Percentiles rank a stretch among this genome's conserved stretches.
Conservation (phyloP, 805 yeast genomes). For the Yamadazyma sp. region DNA sequence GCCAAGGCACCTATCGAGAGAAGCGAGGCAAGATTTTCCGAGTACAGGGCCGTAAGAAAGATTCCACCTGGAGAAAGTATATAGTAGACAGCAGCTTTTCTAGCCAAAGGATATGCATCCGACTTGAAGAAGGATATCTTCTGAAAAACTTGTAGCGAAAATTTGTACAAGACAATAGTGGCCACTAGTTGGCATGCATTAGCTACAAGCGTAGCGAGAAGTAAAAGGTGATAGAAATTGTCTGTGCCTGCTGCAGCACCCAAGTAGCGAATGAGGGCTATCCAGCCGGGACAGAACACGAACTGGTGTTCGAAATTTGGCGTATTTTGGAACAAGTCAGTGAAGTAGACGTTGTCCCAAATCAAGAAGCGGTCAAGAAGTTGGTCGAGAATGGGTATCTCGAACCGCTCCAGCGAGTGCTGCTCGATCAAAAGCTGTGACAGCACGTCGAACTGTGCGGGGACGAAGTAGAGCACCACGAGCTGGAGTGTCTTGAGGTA, state of each 20-base stretch:
- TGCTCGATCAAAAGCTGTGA: slow-evolving; percentile 33
- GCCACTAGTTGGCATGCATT: slow-evolving; percentile 54
- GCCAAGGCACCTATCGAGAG: slow-evolving; percentile 57
- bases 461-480: slow-evolving; percentile 36
- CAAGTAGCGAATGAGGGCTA: slow-evolving; percentile 41
- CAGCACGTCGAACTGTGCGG: slow-evolving; percentile 52
- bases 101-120: slow-evolving; percentile 19
- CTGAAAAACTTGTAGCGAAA: slow-evolving; percentile 42
- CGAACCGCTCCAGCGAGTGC: neutral
- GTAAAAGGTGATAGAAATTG: slow-evolving; percentile 45
- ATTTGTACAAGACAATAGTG: slow-evolving; percentile 46
- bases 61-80: slow-evolving; percentile 78
- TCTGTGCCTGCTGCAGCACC: slow-evolving; percentile 14
- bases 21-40: slow-evolving; percentile 71
- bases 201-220: slow-evolving; percentile 49
- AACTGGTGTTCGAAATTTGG: slow-evolving; percentile 80
- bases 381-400: neutral
- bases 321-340: slow-evolving; percentile 52
- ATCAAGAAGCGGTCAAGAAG: slow-evolving; percentile 55
- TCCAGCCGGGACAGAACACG: slow-evolving; percentile 85
- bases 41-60: slow-evolving; percentile 69
- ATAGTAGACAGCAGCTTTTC: slow-evolving; percentile 44
- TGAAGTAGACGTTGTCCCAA: slow-evolving; percentile 87
- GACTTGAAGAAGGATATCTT: slow-evolving; percentile 18
- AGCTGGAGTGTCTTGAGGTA: slow-evolving; percentile 26